Conservation (phyloP, 2,329 filamentous ascomycete genomes). For the Ophiocordyceps camponoti-floridani region DNA sequence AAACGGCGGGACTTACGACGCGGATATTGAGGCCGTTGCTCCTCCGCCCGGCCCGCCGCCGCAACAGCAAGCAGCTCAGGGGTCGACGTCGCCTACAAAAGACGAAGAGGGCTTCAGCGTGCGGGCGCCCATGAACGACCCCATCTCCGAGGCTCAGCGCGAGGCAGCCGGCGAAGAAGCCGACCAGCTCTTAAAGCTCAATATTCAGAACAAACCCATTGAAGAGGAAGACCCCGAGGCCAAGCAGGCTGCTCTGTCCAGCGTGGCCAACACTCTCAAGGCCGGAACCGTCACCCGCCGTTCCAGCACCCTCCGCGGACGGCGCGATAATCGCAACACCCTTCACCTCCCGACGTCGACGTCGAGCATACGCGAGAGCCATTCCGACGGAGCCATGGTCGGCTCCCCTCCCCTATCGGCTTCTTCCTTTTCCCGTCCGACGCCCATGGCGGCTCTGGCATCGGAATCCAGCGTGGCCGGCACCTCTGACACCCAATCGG, state of each 20-base stretch:
- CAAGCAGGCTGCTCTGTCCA: conserved; percentile 55
- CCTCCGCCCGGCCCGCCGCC: conserved; percentile 34
- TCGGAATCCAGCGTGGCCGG: conserved; percentile 42
- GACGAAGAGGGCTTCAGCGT: conserved; percentile 65
- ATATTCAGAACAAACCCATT: conserved; percentile 62
- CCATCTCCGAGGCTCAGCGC: conserved; percentile 54
- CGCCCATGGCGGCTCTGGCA: conserved; percentile 35
- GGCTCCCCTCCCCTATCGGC: conserved; percentile 4
- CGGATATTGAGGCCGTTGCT: conserved; percentile 31
- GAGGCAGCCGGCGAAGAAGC: conserved; percentile 39
- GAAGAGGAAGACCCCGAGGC: conserved; percentile 61
- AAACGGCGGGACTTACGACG: conserved; percentile 30
- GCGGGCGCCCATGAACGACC: conserved; percentile 42
- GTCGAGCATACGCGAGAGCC: conserved; percentile 15
- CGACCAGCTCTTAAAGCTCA: conserved; percentile 60
- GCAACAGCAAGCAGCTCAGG: conserved; percentile 18
- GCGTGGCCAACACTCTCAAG: conserved; percentile 56
- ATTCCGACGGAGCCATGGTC: conserved; percentile 9
- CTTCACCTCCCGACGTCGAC: conserved; percentile 48
- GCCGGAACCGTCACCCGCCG: conserved; percentile 48
- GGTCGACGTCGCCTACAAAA: conserved; percentile 22
- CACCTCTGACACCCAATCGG: conserved; percentile 73
- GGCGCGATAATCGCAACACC: conserved; percentile 82
- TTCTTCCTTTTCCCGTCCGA: conserved; percentile 15
- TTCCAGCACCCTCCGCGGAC: conserved; percentile 63